Conservation (phyloP, 345 rosid genomes). For the Eucalyptus tenuipes region DNA sequence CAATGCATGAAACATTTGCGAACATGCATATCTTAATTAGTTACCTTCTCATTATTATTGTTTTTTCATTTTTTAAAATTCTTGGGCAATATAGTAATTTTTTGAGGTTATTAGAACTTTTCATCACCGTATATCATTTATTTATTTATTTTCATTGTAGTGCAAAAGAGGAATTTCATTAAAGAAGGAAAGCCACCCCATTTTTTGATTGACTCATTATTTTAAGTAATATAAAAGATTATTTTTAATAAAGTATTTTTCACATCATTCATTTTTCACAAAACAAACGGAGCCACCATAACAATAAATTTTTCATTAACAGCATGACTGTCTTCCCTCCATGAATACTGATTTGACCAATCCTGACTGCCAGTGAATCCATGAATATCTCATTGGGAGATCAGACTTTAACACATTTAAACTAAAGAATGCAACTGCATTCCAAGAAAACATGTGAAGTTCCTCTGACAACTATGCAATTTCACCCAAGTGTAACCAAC, state of each 20-base stretch:
- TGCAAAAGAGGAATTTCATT: not conserved
- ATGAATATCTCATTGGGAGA: not conserved
- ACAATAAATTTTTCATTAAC: not conserved
- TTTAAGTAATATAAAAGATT: not conserved
- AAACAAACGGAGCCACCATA: rapidly evolving
- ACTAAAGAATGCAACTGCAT: not conserved
- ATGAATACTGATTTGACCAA: not conserved
- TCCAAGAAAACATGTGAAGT: not conserved
- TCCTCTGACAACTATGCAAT: not conserved
- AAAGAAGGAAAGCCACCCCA: not conserved
- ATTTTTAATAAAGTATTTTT: rapidly evolving
- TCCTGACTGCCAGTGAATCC: not conserved
- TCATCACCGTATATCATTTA: not conserved
- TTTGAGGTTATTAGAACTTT: no score
- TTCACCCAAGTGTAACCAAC: not conserved
- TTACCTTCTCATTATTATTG: not conserved
- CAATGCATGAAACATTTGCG: not conserved
- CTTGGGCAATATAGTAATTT: not conserved
- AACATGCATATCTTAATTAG: not conserved
- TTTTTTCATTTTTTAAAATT: no score
- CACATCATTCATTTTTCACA: not conserved
- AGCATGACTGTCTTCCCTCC: not conserved
- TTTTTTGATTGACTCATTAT: not conserved
- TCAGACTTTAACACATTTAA: not conserved
- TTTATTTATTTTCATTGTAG: not conserved